phyloP scores from a whole-genome alignment of 805 yeast genomes.

The Ogataea allantospora region DNA sequence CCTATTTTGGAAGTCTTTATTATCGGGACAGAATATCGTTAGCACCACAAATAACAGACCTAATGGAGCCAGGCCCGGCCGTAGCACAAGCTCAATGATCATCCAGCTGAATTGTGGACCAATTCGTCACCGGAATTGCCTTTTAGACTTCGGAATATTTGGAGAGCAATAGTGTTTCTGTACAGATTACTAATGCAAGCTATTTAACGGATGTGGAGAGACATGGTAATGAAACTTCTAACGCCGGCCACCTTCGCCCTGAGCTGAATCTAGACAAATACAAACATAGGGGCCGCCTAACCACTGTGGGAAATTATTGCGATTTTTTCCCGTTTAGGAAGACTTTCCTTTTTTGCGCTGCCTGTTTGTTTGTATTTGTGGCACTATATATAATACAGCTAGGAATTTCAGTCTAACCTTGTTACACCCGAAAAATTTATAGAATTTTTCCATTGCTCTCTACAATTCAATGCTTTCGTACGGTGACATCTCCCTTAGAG shows the following conservation, averaged over 20 bases:
- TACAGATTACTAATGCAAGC: slow-evolving; percentile 7
- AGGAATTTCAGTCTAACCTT: slow-evolving; percentile 8
- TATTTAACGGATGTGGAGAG: slow-evolving; percentile 5
- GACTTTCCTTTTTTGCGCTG: slow-evolving; percentile 9
- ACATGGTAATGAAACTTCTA: no score
- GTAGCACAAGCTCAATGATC: no score
- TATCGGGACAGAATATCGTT: slow-evolving; percentile 4
- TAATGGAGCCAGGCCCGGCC: no score
- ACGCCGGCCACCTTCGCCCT: not conserved
- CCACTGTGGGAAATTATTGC: slow-evolving; percentile 13
- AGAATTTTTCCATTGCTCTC: slow-evolving; percentile 10
- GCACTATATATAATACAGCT: slow-evolving; percentile 11
- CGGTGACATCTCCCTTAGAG: slow-evolving; percentile 76
- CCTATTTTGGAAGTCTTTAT: slow-evolving; percentile 12
- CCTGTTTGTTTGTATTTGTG: slow-evolving; percentile 13
- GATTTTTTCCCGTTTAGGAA: slow-evolving; percentile 13
- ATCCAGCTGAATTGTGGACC: no score
- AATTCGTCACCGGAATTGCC: no score
- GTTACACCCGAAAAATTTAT: slow-evolving; percentile 8
- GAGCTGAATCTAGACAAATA: slow-evolving; percentile 15
- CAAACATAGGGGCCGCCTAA: slow-evolving; percentile 23
- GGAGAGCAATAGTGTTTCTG: not conserved
- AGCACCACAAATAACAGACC: not conserved
- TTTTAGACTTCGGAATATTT: no score
- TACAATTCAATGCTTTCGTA: slow-evolving; percentile 47